Base-by-base conservation (phyloP, 192 early-diverging fungal species). In the Podila verticillata region DNA sequence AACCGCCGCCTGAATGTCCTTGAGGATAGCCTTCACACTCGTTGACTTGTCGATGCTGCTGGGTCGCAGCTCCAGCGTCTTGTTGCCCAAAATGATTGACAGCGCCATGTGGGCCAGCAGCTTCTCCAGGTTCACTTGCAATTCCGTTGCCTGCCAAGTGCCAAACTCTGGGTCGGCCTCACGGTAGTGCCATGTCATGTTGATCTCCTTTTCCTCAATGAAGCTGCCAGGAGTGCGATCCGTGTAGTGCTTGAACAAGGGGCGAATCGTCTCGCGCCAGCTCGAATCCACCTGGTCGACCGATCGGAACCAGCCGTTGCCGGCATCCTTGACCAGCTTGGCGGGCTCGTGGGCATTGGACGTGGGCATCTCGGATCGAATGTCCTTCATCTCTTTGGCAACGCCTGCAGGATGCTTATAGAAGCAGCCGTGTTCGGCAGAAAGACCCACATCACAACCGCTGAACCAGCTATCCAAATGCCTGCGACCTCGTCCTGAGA, bases 171-270 rank as follows among this genome's bases (percentile, higher is more conserved):
- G 91, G 73, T 96, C 96, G 0, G 97, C 95, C 82, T 95, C 95
- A 58, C 96, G 91, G 83, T 98, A 99, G 72, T 98, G 96, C 97
- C 97, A 99, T 13, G 97, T 98, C 32, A 99, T 65, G 71, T 97
- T 98, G 61, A 98, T 92, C 81, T 99, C 97, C 88, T 99, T 99
- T 74, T 97, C 95, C 87, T 99, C 98, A 82, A 99, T 95, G 65
- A 96, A 98, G 20, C 92, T 93, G 3, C 97, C 97, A 0, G 97
- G 98, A 12, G 98, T 99, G 57, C 98, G 92, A 67, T 98, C 97
- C 0, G 92, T 93, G 82, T 99, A 99, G 83, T 99, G 96, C 82
- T 96, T 90, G 88, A 99, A 98, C 44, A 99, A 73, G 13, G 97
- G 97, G 24, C 92, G 87, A 71, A 99, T 96, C 8, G 95, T 94